phyloP scores from a whole-genome alignment of 73 alveolate genomes.

The Symbiodinium pilosum region DNA sequence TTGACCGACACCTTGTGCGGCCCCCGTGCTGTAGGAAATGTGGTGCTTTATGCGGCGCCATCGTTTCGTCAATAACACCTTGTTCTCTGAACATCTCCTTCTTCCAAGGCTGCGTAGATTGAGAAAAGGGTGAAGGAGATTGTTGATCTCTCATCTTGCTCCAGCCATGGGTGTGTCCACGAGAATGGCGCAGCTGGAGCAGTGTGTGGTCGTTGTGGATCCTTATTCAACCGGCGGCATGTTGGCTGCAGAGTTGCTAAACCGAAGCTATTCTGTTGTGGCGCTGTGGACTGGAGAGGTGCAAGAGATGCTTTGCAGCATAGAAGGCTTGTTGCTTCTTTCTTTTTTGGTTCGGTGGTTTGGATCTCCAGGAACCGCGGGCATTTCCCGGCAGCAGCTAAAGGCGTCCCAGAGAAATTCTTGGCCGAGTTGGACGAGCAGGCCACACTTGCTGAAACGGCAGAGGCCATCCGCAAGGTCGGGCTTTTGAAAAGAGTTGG shows the following conservation, averaged over 20 bases:
- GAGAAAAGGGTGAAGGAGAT: too few species aligned
- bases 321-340: not conserved
- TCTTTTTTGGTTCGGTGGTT: too few species aligned
- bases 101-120: too few species aligned
- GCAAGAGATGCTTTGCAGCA: conserved; percentile 10
- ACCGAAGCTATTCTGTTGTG: conserved; percentile 2
- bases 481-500: too few species aligned
- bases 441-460: conserved; percentile 8
- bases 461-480: not conserved
- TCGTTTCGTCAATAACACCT: too few species aligned
- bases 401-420: conserved; percentile 46
- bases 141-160: too few species aligned
- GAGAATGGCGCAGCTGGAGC: not conserved
- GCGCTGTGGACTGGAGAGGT: conserved; percentile 67
- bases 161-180: not conserved
- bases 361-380: conserved; percentile 20
- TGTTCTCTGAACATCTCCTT: too few species aligned
- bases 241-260: conserved; percentile 31
- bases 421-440: conserved; percentile 36
- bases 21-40: not conserved
- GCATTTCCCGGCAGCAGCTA: conserved; percentile 42
- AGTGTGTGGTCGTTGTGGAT: conserved; percentile 63
- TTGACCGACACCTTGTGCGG: conserved; percentile 54
- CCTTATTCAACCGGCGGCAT: conserved; percentile 61
- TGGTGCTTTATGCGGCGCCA: too few species aligned